phyloP scores from a whole-genome alignment of 108 stramenopile genomes.

The Schizochytrium sp. region DNA sequence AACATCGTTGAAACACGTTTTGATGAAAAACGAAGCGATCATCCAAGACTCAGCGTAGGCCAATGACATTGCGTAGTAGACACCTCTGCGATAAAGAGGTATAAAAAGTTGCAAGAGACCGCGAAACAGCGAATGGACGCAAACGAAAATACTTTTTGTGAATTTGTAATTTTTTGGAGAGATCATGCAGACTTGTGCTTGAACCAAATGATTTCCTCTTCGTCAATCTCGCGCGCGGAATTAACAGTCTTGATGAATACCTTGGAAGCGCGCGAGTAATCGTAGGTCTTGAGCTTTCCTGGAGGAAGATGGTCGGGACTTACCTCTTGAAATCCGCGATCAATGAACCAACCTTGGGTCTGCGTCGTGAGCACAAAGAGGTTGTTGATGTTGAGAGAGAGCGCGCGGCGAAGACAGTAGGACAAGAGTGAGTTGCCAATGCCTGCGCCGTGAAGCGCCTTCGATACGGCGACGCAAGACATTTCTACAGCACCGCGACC shows the following conservation, averaged over 20 bases:
- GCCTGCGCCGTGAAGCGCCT: conserved; percentile 29
- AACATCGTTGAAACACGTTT: too few relatives aligned
- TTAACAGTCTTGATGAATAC: conserved; percentile 18
- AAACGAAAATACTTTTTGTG: neutral
- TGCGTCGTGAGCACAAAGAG: conserved; percentile 6
- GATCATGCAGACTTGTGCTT: neutral
- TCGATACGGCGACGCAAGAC: neutral
- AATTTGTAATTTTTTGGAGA: neutral
- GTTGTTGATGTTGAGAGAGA: neutral
- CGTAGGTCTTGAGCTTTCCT: neutral
- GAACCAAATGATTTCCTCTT: conserved; percentile 18
- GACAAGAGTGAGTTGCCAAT: conserved; percentile 24
- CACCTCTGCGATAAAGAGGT: too few relatives aligned
- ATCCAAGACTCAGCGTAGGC: too few relatives aligned
- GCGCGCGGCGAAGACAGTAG: neutral
- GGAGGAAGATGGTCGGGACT: conserved; percentile 1
- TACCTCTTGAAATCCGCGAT: conserved; percentile 35
- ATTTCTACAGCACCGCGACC: conserved; percentile 1
- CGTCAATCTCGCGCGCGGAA: neutral
- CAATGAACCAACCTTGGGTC: conserved; percentile 49
- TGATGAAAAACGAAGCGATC: too few relatives aligned
- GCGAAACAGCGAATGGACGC: neutral
- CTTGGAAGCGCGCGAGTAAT: conserved; percentile 16
- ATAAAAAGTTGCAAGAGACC: too few relatives aligned
- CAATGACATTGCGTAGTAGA: too few relatives aligned